A percentile compares a stretch with the other conserved stretches of the same genome.
These are phyloP conservation scores for Endocalyx cinctus DNA, from an alignment of 2,329 filamentous ascomycete genomes.

Conservation along the genomic window DNA sequence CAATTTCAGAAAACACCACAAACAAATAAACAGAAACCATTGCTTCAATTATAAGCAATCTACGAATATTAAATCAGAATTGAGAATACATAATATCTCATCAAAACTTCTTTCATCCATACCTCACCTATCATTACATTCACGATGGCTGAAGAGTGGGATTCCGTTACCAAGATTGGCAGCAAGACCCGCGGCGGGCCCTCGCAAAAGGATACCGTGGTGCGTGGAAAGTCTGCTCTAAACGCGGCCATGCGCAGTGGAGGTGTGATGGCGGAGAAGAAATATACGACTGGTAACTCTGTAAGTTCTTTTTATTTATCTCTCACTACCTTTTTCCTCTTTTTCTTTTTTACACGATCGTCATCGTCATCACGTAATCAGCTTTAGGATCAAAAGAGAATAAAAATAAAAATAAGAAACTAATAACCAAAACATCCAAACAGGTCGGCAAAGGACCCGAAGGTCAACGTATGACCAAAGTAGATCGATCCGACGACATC, in stretches of 20 bases:
- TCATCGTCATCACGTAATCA: no score
- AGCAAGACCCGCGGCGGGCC: conserved; percentile 70
- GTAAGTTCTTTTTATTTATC: conserved; percentile 47
- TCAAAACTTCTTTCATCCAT: no score
- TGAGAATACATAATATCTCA: no score
- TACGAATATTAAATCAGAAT: no score
- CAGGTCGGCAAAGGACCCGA: conserved; percentile 58
- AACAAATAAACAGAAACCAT: no score
- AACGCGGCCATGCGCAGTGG: conserved; percentile 87
- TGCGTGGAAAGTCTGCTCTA: conserved; percentile 75
- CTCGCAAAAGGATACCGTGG: conserved; percentile 74
- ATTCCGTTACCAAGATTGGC: conserved; percentile 87
- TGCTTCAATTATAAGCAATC: no score
- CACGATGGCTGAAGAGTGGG: conserved; percentile 81
- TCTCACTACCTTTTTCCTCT: not conserved
- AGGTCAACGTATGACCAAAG: conserved; percentile 94
- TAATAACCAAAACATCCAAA: not conserved
- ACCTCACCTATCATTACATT: conserved; percentile 42
- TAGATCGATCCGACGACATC: conserved; percentile 95
- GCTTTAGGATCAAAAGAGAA: no score
- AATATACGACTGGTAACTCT: conserved; percentile 69
- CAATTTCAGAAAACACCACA: no score
- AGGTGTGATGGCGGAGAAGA: conserved; percentile 81
- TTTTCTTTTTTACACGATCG: not conserved
- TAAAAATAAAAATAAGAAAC: no score